phyloP scores from a whole-genome alignment of 164 flowering plant species.

The Vitis rupestris region DNA sequence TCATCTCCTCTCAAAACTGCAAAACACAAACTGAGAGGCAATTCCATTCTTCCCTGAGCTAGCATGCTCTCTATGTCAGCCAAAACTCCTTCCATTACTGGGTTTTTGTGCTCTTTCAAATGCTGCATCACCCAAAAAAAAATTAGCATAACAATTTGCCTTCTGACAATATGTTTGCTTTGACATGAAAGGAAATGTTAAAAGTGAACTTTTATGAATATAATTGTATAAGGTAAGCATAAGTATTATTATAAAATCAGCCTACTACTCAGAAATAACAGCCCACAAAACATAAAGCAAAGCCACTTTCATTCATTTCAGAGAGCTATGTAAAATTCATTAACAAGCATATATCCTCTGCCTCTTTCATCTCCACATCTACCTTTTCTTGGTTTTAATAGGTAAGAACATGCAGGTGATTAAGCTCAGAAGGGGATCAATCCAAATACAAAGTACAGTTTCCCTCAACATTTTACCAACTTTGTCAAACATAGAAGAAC shows the following conservation, averaged over 20 bases:
- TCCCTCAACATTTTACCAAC: no score
- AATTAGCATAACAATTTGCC: background rate
- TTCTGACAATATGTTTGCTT: background rate
- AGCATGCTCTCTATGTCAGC: constrained; percentile 49
- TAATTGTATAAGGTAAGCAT: background rate
- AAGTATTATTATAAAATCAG: background rate
- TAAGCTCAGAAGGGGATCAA: no score
- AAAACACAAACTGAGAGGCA: constrained; percentile 60
- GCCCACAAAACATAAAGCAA: background rate
- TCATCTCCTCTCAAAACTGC: constrained; percentile 60
- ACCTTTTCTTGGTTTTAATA: no score
- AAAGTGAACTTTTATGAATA: background rate
- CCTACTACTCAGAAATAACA: background rate
- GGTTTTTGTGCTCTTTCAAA: constrained; percentile 47
- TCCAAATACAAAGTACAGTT: no score
- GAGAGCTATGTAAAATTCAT: no score
- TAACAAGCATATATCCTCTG: no score
- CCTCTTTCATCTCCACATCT: no score
- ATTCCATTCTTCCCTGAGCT: constrained; percentile 50
- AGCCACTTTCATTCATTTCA: background rate
- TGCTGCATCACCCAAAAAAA: constrained; percentile 35
- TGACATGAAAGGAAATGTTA: background rate
- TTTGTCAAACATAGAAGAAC: no score
- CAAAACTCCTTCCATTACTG: constrained; percentile 38
- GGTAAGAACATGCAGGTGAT: no score